These are phyloP conservation scores for Phylloboletellus chloephorus DNA, from an alignment of 1,284 basidiomycete species.

Conservation along the genomic window DNA sequence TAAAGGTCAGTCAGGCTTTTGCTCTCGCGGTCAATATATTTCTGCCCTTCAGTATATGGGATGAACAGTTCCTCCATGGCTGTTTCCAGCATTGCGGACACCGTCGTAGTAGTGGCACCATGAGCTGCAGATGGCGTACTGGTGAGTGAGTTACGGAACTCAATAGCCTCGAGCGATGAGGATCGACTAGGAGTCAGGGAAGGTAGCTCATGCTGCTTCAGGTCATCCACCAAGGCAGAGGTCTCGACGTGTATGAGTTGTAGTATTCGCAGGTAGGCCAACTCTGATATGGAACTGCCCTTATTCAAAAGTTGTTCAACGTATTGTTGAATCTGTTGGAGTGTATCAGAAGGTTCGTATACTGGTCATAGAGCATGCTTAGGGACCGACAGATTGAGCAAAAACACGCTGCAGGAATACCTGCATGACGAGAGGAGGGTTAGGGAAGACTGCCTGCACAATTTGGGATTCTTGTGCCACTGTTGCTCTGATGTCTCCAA, in stretches of 20 bases:
- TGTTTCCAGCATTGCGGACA: slow-evolving; percentile 87
- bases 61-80: slow-evolving; percentile 96
- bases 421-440: slow-evolving; percentile 96
- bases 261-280: slow-evolving; percentile 88
- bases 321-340: slow-evolving; percentile 83
- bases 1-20: slow-evolving; percentile 85
- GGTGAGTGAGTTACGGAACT: slow-evolving; percentile 53
- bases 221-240: slow-evolving; percentile 80
- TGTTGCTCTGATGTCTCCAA: slow-evolving; percentile 84
- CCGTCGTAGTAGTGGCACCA: slow-evolving; percentile 41
- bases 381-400: slow-evolving; percentile 80
- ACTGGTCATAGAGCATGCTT: background rate
- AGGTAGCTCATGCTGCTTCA: slow-evolving; percentile 87
- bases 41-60: slow-evolving; percentile 86
- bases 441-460: slow-evolving; percentile 97
- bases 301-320: slow-evolving; percentile 81
- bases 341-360: slow-evolving; percentile 10
- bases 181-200: slow-evolving; percentile 53
- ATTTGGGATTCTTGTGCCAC: slow-evolving; percentile 97
- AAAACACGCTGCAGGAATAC: slow-evolving; percentile 98
- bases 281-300: slow-evolving; percentile 71
- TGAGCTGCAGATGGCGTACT: slow-evolving; percentile 39
- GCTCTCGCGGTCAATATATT: slow-evolving; percentile 91
- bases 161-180: slow-evolving; percentile 48
- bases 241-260: slow-evolving; percentile 84